A percentile compares a stretch with the other conserved stretches of the same genome.
phyloP scores from a whole-genome alignment of 257 asterid genomes.

The Nicotiana undulata region DNA sequence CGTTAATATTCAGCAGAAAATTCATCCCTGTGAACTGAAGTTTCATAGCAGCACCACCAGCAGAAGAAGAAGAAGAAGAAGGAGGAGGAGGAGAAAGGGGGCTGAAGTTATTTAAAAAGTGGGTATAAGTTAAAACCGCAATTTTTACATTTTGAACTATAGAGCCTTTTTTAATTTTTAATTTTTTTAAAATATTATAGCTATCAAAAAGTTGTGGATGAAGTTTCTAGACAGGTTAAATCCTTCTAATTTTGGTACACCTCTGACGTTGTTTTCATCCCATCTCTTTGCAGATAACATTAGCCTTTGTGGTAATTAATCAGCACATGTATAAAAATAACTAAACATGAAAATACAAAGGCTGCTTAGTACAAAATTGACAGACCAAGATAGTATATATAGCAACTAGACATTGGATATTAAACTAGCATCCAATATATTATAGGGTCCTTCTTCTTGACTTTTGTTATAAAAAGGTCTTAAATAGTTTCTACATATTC shows the following conservation, averaged over 20 bases:
- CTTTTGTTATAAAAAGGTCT: slow-evolving; percentile 6
- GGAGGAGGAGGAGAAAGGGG: no score
- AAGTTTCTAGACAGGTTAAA: neutral
- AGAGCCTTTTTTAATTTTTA: neutral
- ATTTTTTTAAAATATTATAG: neutral
- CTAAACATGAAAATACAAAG: slow-evolving; percentile 7
- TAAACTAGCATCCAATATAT: neutral
- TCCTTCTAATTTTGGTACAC: neutral
- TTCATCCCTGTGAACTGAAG: no score
- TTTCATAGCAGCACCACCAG: no score
- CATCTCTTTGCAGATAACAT: neutral
- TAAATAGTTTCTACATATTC: slow-evolving; percentile 3
- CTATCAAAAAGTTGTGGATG: neutral
- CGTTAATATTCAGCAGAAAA: no score
- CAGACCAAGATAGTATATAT: neutral
- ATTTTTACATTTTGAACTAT: no score
- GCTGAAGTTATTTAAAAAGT: no score
- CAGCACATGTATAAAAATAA: neutral
- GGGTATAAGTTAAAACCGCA: no score
- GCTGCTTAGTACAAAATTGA: neutral
- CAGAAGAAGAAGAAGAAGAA: no score
- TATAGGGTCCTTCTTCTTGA: neutral
- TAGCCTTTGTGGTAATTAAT: neutral
- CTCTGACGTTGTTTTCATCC: neutral
- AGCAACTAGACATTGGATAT: neutral